phyloP scores from a whole-genome alignment of 78 protist species.

The Salpingoeca rosetta region DNA sequence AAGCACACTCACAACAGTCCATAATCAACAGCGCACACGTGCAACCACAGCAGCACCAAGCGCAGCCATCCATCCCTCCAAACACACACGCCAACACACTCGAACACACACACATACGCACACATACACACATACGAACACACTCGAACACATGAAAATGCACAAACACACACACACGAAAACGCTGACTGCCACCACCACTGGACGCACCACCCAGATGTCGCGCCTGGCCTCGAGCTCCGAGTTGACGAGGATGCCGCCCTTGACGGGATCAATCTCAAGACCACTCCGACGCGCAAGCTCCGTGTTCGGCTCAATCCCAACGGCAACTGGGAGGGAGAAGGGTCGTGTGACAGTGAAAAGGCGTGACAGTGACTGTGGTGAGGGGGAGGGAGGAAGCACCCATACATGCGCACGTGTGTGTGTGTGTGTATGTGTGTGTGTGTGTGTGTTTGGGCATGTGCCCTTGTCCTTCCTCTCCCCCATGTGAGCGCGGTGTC shows the following conservation, averaged over 20 bases:
- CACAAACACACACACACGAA: no score
- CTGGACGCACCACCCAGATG: constrained; percentile 33
- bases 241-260: constrained; percentile 64
- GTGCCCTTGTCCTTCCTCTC: constrained; percentile 41
- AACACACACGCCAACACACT: no score
- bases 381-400: no score
- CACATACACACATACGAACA: no score
- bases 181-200: no score
- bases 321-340: constrained; percentile 44
- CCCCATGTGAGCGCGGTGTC: no score
- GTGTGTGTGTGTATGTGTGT: constrained; percentile 6
- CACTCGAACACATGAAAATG: no score
- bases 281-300: constrained; percentile 43
- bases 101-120: no score
- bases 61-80: neutral
- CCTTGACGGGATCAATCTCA: constrained; percentile 58
- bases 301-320: constrained; percentile 51
- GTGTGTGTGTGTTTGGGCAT: no score
- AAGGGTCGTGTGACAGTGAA: no score
- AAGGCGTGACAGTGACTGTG: neutral
- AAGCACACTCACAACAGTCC: no score
- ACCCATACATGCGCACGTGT: neutral
- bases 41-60: neutral
- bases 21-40: no score
- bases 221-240: constrained; percentile 64